phyloP scores from a whole-genome alignment of 2,329 filamentous ascomycete genomes.

The Cladosporium sp. region DNA sequence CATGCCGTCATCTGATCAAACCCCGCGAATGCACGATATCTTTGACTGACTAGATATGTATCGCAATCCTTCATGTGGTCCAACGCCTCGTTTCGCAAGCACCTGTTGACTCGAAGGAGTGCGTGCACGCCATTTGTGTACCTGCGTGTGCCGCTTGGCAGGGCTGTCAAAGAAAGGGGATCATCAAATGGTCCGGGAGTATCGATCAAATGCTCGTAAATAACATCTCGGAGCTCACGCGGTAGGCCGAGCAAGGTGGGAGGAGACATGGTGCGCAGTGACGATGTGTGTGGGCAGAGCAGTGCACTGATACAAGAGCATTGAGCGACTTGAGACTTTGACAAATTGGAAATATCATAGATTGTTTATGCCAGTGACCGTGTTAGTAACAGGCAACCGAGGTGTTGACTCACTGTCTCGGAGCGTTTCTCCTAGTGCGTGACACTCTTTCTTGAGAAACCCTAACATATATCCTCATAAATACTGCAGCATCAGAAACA shows the following conservation, averaged over 20 bases:
- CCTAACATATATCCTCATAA: no score
- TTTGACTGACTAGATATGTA: background rate
- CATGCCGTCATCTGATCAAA: background rate
- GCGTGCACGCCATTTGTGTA: background rate
- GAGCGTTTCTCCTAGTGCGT: background rate
- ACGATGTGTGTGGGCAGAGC: no score
- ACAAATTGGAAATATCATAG: no score
- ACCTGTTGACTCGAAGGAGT: background rate
- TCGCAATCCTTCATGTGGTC: background rate
- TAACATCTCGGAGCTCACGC: constrained; percentile 15
- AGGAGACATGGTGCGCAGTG: background rate
- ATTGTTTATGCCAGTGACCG: no score
- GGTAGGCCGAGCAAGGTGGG: constrained; percentile 9
- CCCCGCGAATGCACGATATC: background rate
- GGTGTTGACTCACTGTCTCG: background rate
- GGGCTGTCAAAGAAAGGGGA: background rate
- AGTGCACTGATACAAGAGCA: no score
- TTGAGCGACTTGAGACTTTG: no score
- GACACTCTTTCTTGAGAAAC: background rate
- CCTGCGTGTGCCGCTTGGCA: background rate
- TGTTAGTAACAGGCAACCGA: background rate
- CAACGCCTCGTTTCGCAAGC: background rate
- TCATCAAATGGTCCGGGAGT: background rate
- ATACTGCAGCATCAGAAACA: no score
- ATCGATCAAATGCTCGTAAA: constrained; percentile 10